Evolutionary conservation across 2,329 filamentous ascomycete species (phyloP).

Genomic region (Ophiobolus disseminans): DNA sequence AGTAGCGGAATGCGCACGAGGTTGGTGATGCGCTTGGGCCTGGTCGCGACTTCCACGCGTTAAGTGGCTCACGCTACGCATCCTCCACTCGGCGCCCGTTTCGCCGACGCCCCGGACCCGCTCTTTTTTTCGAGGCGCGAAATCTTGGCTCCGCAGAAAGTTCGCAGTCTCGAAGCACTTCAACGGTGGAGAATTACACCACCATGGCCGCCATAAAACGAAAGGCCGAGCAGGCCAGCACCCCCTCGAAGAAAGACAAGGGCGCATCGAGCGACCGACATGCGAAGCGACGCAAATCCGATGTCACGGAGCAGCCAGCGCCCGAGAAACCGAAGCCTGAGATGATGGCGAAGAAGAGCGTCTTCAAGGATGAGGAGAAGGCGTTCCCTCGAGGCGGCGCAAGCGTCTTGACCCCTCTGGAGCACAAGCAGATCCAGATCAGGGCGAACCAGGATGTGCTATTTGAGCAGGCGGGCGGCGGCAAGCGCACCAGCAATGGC

Average conservation of each 20-base stretch:
- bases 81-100: background rate
- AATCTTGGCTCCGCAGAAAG: conserved; percentile 25
- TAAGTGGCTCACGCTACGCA: background rate
- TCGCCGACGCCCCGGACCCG: background rate
- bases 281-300: conserved; percentile 49
- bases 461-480: conserved; percentile 79
- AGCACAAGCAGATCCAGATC: conserved; percentile 95
- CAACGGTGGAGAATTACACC: conserved; percentile 11
- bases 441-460: conserved; percentile 91
- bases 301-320: conserved; percentile 34
- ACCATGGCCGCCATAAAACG: conserved; percentile 56
- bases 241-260: conserved; percentile 42
- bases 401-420: conserved; percentile 87
- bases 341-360: conserved; percentile 47
- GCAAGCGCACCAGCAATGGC: conserved; percentile 64
- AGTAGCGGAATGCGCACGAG: conserved; percentile 8
- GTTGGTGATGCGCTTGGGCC: conserved; percentile 8
- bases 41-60: conserved; percentile 16
- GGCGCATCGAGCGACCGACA: conserved; percentile 36
- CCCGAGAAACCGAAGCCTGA: conserved; percentile 40
- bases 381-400: conserved; percentile 92
- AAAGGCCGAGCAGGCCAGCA: conserved; percentile 50
- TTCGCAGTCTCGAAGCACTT: conserved; percentile 13
- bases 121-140: conserved; percentile 10
- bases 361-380: conserved; percentile 78